Percentiles rank a stretch among this genome's conserved stretches.
Evolutionary conservation across 495 filamentous ascomycete genomes (phyloP).

Genomic region (Penicillium canariense): DNA sequence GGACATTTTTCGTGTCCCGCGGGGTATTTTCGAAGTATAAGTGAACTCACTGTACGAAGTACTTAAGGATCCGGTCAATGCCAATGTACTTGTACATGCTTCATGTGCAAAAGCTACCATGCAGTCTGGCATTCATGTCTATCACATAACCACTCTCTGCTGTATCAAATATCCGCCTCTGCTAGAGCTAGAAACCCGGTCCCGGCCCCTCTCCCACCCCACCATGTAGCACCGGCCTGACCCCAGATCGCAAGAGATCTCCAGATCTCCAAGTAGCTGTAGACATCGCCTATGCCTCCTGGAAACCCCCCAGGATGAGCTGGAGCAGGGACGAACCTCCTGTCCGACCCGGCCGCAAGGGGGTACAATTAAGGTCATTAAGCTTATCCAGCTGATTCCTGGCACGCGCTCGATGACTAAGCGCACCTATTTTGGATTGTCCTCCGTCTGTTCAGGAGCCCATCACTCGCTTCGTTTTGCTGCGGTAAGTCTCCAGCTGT

Average conservation of each 20-base stretch:
- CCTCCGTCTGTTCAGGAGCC: constrained; percentile 5
- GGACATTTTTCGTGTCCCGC: background rate
- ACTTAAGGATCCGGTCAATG: no score
- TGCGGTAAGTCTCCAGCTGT: background rate
- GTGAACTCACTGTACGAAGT: no score
- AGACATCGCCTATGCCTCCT: no score
- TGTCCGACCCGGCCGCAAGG: background rate
- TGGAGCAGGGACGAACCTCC: no score
- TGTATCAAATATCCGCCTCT: background rate
- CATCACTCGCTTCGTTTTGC: constrained; percentile 7
- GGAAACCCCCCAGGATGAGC: no score
- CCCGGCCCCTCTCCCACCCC: background rate
- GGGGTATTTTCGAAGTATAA: no score
- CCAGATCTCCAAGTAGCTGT: background rate
- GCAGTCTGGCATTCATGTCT: no score
- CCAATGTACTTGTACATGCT: no score
- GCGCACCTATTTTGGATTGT: constrained; percentile 7
- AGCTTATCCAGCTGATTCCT: background rate
- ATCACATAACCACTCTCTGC: no score
- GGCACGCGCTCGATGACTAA: background rate
- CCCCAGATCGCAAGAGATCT: background rate
- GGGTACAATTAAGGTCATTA: background rate
- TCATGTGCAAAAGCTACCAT: no score
- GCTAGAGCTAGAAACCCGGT: background rate
- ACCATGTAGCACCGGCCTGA: background rate